Evolutionary conservation across 2,329 filamentous ascomycete species (phyloP).

Genomic region (Pseudogymnoascus pannorum): DNA sequence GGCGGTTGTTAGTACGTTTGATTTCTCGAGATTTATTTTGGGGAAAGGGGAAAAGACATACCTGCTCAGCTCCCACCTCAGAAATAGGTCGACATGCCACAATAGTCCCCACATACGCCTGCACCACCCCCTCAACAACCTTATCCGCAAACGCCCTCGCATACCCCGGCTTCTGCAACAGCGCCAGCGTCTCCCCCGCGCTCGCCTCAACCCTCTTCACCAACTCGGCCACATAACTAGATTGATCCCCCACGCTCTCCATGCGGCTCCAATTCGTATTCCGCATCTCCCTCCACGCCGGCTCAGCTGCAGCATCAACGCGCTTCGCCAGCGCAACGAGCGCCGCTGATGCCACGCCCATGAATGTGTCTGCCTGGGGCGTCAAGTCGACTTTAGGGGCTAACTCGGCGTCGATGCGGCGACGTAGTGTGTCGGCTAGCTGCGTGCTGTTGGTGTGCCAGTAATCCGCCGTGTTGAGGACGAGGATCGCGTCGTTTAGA

Average conservation of each 20-base stretch:
- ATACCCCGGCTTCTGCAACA: conserved; percentile 87
- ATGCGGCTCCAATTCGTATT: conserved; percentile 93
- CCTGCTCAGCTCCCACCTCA: conserved; percentile 89
- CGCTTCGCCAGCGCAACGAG: conserved; percentile 77
- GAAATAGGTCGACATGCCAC: conserved; percentile 86
- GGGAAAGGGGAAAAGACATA: conserved; percentile 29
- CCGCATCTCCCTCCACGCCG: conserved; percentile 92
- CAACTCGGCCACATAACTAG: conserved; percentile 80
- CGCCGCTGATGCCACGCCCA: conserved; percentile 85
- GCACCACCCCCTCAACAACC: conserved; percentile 79
- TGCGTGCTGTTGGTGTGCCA: conserved; percentile 92
- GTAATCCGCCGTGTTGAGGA: conserved; percentile 95
- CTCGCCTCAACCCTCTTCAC: conserved; percentile 64
- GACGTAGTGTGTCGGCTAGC: conserved; percentile 89
- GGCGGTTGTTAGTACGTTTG: conserved; percentile 22
- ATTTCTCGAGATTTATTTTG: background rate
- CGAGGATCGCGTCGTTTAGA: conserved; percentile 72
- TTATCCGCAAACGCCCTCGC: conserved; percentile 93
- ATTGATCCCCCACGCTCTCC: conserved; percentile 89
- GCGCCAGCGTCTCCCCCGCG: conserved; percentile 64
- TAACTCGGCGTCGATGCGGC: conserved; percentile 75
- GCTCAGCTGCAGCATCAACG: conserved; percentile 75
- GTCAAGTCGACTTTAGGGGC: conserved; percentile 75
- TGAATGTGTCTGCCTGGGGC: conserved; percentile 87
- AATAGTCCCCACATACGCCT: conserved; percentile 72